These are phyloP conservation scores for Gossypium sturtianum DNA, from an alignment of 345 rosid species.

Conservation along the genomic window DNA sequence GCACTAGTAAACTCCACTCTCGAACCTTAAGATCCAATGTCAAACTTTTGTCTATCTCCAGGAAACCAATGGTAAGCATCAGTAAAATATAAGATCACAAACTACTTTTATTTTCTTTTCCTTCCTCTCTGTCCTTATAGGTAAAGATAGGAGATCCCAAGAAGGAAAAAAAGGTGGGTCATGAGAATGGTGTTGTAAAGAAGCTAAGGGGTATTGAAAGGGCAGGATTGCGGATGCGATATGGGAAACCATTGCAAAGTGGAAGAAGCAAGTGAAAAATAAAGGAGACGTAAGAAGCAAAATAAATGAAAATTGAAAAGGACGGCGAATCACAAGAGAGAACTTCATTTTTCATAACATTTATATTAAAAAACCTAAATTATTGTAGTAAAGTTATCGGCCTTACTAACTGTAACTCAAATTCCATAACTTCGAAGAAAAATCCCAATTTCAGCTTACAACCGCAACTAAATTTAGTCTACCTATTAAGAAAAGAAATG, in stretches of 20 bases:
- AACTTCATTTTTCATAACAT: neutral
- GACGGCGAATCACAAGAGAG: neutral
- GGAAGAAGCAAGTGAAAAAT: neutral
- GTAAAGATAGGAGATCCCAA: no score
- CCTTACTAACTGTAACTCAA: neutral
- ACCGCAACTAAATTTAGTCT: neutral
- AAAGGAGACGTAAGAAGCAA: neutral
- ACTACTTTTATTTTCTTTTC: no score
- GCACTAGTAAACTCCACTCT: neutral
- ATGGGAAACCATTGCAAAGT: neutral
- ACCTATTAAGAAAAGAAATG: neutral
- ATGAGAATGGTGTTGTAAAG: no score
- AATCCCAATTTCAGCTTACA: no score
- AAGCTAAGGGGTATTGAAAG: no score
- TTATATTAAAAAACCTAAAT: neutral
- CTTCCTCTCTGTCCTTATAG: no score
- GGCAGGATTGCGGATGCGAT: neutral
- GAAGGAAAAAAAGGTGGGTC: no score
- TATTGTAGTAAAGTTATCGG: neutral
- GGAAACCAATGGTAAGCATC: neutral
- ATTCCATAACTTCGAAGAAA: no score
- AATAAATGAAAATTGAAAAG: neutral
- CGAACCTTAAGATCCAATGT: neutral
- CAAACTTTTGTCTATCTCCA: neutral
- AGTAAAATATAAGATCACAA: no score